phyloP scores from a whole-genome alignment of 768 basidiomycete genomes.

The Chalciporus pseudorubinellus region DNA sequence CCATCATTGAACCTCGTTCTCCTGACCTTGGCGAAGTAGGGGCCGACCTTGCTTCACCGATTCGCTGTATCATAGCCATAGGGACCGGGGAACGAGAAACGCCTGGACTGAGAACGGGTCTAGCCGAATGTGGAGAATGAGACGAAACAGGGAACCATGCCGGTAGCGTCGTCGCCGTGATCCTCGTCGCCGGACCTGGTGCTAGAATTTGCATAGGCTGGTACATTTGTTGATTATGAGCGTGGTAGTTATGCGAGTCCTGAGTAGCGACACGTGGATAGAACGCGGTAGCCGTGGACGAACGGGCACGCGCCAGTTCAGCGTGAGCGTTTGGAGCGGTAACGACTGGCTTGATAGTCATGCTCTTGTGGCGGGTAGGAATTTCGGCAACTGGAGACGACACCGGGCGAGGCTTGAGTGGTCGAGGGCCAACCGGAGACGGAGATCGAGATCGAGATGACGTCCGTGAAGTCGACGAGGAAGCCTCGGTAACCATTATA shows the following conservation, averaged over 20 bases:
- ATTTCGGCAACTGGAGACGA: slow-evolving; percentile 29
- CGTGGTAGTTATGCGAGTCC: slow-evolving; percentile 32
- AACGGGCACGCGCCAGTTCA: slow-evolving; percentile 26
- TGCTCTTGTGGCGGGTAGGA: slow-evolving; percentile 32
- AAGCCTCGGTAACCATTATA: slow-evolving; percentile 3
- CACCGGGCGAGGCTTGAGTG: slow-evolving; percentile 30
- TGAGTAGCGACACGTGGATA: slow-evolving; percentile 19
- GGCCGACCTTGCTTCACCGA: slow-evolving; percentile 26
- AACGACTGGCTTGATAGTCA: slow-evolving; percentile 25
- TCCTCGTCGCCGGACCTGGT: neutral
- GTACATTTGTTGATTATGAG: slow-evolving; percentile 32
- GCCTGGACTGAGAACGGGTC: slow-evolving; percentile 12
- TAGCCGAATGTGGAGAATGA: slow-evolving; percentile 8
- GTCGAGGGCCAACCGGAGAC: slow-evolving; percentile 53
- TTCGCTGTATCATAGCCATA: slow-evolving; percentile 2
- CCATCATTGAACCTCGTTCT: slow-evolving; percentile 39
- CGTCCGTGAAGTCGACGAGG: slow-evolving; percentile 14
- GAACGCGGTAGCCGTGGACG: slow-evolving; percentile 29
- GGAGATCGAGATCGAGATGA: slow-evolving; percentile 42
- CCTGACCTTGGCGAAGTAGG: slow-evolving; percentile 42
- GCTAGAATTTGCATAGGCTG: slow-evolving; percentile 28
- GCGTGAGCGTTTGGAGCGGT: slow-evolving; percentile 17
- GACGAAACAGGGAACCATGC: slow-evolving; percentile 19
- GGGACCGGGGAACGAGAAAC: slow-evolving; percentile 17
- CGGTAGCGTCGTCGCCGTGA: too few species aligned